phyloP scores from a whole-genome alignment of 2,329 filamentous ascomycete genomes.

The Neofusicoccum sp. region DNA sequence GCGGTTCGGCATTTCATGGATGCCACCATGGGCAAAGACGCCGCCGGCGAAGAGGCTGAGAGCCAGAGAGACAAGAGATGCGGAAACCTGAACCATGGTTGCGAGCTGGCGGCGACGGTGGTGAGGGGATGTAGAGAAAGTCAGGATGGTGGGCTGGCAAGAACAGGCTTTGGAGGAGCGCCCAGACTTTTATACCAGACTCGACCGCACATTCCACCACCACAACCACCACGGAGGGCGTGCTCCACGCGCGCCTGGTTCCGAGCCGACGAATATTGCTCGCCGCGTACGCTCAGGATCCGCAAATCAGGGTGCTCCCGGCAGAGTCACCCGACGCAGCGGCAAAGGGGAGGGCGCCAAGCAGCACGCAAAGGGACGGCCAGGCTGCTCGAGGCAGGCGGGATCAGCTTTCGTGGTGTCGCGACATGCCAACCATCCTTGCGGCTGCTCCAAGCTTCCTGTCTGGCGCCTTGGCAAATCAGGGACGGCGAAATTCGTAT shows the following conservation, averaged over 20 bases:
- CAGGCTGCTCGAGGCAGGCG: constrained; percentile 12
- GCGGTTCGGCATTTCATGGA: constrained; percentile 39
- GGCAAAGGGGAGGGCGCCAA: constrained; percentile 10
- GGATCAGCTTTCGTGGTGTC: background rate
- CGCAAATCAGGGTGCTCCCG: background rate
- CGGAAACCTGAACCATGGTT: constrained; percentile 8
- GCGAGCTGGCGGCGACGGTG: background rate
- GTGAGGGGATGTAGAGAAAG: background rate
- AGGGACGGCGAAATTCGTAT: background rate
- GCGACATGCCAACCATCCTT: background rate
- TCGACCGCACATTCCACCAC: too few relatives aligned
- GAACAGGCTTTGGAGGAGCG: background rate
- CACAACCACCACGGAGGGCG: background rate
- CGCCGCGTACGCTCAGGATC: background rate
- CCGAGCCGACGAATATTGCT: background rate
- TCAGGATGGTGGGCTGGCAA: background rate
- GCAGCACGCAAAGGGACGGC: background rate
- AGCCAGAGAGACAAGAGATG: constrained; percentile 9
- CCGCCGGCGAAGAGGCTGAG: constrained; percentile 12
- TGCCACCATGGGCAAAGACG: constrained; percentile 33
- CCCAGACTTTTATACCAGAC: background rate
- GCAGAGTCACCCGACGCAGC: background rate
- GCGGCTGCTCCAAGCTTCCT: constrained; percentile 14
- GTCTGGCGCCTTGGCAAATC: constrained; percentile 7
- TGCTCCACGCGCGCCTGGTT: background rate